Evolutionary conservation across 257 asterid genomes (phyloP).

Genomic region (Parsonsia alboflavescens): DNA sequence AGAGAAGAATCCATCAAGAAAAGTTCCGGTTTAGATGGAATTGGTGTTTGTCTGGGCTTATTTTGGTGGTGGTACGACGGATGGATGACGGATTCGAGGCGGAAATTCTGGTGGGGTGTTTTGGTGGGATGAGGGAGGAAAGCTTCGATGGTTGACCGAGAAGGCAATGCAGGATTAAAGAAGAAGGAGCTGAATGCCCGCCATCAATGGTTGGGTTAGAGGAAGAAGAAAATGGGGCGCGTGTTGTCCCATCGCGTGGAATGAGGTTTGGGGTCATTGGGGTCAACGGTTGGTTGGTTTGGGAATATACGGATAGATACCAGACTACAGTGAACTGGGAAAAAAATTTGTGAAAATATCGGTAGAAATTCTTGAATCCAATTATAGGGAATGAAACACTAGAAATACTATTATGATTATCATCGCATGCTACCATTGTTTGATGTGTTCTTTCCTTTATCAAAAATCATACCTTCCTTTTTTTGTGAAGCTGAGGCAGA

Average conservation of each 20-base stretch:
- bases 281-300: conserved; percentile 37
- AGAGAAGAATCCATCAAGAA: conserved; percentile 26
- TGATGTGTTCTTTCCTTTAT: too few species aligned
- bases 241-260: conserved; percentile 24
- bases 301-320: too few species aligned
- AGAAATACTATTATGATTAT: too few species aligned
- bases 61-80: not conserved
- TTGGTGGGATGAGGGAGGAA: not conserved
- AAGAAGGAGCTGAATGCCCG: conserved; percentile 30
- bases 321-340: too few species aligned
- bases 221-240: conserved; percentile 3
- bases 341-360: too few species aligned
- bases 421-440: too few species aligned
- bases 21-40: not conserved
- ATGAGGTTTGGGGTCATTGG: conserved; percentile 37
- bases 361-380: too few species aligned
- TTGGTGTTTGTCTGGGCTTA: conserved; percentile 6
- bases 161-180: not conserved
- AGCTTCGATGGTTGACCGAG: conserved; percentile 5
- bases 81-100: not conserved
- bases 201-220: conserved; percentile 50
- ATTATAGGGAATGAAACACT: too few species aligned
- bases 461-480: too few species aligned
- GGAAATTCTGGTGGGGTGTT: not conserved
- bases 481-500: too few species aligned